Conservation (phyloP, 148 eudicot genomes). For the Amaranthus palmeri region DNA sequence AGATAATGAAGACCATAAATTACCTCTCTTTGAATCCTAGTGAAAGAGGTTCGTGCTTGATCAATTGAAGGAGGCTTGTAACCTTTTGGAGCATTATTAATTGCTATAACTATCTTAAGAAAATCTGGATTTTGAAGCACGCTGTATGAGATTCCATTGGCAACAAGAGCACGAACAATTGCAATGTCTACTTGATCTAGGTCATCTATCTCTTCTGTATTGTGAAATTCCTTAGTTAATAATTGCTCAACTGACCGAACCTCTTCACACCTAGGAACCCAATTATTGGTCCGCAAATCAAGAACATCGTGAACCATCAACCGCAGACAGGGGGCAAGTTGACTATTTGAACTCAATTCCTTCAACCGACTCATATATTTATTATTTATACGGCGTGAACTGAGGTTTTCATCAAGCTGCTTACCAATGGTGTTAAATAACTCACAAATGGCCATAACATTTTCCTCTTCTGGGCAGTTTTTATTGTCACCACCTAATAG, state of each 20-base stretch:
- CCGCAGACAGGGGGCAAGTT: conserved; percentile 66
- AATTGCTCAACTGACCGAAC: conserved; percentile 23
- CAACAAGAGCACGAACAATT: neutral
- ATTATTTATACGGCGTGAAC: conserved; percentile 68
- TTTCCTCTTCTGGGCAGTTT: conserved; percentile 88
- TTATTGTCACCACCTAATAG: conserved; percentile 72
- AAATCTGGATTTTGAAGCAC: conserved; percentile 17
- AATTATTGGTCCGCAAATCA: conserved; percentile 65
- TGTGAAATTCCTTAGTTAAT: too few species aligned
- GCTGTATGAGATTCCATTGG: conserved; percentile 17
- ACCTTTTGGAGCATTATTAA: conserved; percentile 9
- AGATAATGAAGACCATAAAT: too few species aligned
- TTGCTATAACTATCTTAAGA: neutral
- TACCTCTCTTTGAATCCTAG: conserved; percentile 2
- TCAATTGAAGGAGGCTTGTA: conserved; percentile 20
- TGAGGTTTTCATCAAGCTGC: conserved; percentile 79
- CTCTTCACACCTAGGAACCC: conserved; percentile 96
- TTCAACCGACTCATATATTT: conserved; percentile 58
- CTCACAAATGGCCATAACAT: conserved; percentile 86
- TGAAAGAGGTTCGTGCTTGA: conserved; percentile 15
- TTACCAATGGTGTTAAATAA: conserved; percentile 87
- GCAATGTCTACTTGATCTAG: neutral
- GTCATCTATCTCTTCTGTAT: too few species aligned
- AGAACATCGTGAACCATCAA: conserved; percentile 84
- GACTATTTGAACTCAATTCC: conserved; percentile 55